phyloP scores from a whole-genome alignment of 352 stramenopile genomes.

The Globisporangium orthogonon region DNA sequence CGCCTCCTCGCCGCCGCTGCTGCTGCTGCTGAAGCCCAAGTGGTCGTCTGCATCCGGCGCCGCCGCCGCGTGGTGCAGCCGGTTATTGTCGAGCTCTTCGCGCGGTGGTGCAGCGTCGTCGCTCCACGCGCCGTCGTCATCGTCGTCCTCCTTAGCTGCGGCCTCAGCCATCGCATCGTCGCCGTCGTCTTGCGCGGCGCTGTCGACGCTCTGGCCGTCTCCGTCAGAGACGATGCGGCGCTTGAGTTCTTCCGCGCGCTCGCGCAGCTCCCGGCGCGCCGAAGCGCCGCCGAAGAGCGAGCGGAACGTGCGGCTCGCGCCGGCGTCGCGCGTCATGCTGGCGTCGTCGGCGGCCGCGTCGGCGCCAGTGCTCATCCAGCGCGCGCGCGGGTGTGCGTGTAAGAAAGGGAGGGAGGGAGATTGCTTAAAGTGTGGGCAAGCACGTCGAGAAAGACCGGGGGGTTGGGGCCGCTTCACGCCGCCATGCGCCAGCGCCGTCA shows the following conservation, averaged over 20 bases:
- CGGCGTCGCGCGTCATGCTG: conserved; percentile 38
- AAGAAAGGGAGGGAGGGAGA: neutral
- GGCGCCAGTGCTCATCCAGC: conserved; percentile 20
- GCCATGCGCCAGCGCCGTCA: neutral
- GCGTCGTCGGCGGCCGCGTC: conserved; percentile 9
- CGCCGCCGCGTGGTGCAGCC: too few species aligned
- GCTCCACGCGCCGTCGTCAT: conserved; percentile 46
- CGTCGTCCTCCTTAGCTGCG: conserved; percentile 19
- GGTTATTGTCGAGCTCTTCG: conserved; percentile 3
- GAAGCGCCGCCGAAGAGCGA: conserved; percentile 56
- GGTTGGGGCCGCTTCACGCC: neutral
- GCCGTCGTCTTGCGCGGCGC: too few species aligned
- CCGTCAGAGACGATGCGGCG: neutral
- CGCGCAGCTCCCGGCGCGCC: neutral
- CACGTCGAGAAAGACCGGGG: neutral
- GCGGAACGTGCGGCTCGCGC: conserved; percentile 64
- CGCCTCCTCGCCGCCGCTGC: conserved; percentile 21
- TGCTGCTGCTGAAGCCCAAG: conserved; percentile 1
- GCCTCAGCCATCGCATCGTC: too few species aligned
- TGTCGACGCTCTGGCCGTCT: too few species aligned
- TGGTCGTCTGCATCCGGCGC: too few species aligned
- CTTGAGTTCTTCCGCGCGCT: neutral
- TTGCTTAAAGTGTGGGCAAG: too few species aligned
- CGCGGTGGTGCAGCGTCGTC: too few species aligned
- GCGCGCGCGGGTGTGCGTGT: too few species aligned